Conservation (phyloP, 2,329 filamentous ascomycete species). For the Diaporthe sp. region DNA sequence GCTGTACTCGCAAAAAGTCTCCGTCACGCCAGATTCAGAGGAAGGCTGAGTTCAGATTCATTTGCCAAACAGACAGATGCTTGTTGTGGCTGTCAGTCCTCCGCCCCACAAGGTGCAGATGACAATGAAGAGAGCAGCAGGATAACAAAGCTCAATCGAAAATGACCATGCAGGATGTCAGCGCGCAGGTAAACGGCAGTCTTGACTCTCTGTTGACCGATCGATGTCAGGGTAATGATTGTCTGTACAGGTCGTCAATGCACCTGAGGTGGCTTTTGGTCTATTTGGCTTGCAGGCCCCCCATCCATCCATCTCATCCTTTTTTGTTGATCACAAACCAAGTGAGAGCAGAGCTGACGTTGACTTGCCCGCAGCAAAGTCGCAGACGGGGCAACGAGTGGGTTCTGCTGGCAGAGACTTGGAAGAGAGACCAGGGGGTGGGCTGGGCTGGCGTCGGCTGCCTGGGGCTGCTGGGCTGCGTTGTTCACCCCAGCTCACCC, state of each 20-base stretch:
- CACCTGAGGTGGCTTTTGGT: neutral
- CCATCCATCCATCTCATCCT: neutral
- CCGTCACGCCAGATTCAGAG: conserved; percentile 4
- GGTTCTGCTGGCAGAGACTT: conserved; percentile 19
- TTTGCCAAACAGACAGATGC: conserved; percentile 11
- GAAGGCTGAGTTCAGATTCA: conserved; percentile 27
- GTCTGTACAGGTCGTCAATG: neutral
- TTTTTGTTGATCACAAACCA: conserved; percentile 16
- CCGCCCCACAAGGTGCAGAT: conserved; percentile 15
- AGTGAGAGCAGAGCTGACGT: conserved; percentile 20
- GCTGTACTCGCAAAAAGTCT: conserved; percentile 9
- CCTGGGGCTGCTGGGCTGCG: conserved; percentile 10
- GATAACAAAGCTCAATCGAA: neutral
- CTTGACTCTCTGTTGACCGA: neutral
- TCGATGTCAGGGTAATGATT: neutral
- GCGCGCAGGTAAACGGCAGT: neutral
- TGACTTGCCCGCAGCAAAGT: conserved; percentile 26
- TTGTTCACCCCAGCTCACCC: conserved; percentile 12
- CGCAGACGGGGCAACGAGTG: conserved; percentile 28
- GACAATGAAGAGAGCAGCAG: conserved; percentile 9
- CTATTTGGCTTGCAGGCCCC: neutral
- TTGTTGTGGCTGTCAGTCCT: conserved; percentile 4
- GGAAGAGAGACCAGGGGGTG: neutral
- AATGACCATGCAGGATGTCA: neutral
- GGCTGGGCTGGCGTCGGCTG: neutral